Conservation (phyloP, 805 yeast genomes). For the Candida arabinofermentans region DNA sequence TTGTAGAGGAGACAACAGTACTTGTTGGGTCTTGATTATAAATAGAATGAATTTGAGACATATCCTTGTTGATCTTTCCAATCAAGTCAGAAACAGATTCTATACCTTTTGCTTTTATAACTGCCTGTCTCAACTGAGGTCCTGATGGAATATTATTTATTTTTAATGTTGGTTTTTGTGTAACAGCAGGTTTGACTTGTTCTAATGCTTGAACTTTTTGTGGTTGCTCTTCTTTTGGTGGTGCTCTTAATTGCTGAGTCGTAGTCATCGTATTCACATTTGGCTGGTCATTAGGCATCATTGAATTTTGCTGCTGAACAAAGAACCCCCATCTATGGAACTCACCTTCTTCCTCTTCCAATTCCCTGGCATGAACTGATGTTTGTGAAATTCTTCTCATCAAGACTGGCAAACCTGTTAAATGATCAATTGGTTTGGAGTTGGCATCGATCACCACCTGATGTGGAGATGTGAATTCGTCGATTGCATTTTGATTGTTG, state of each 20-base stretch:
- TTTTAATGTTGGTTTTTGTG: conserved; percentile 19
- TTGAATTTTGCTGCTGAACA: conserved; percentile 54
- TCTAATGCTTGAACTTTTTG: neutral
- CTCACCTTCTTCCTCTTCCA: conserved; percentile 91
- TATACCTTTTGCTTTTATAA: conserved; percentile 72
- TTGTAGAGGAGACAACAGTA: conserved; percentile 2
- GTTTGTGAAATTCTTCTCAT: conserved; percentile 63
- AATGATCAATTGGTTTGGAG: conserved; percentile 57
- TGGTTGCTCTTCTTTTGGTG: conserved; percentile 1
- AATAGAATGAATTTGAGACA: conserved; percentile 25
- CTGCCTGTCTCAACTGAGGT: conserved; percentile 51
- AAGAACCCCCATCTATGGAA: conserved; percentile 82
- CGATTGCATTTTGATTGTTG: conserved; percentile 5
- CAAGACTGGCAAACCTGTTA: conserved; percentile 69
- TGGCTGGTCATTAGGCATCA: conserved; percentile 23
- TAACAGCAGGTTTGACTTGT: neutral
- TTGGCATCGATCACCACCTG: conserved; percentile 66
- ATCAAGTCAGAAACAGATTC: conserved; percentile 66
- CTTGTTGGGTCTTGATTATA: conserved; percentile 14
- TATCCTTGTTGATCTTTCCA: conserved; percentile 55
- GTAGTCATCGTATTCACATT: neutral
- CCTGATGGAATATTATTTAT: conserved; percentile 47
- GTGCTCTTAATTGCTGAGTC: neutral
- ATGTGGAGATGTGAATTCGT: conserved; percentile 47
- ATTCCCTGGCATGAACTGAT: conserved; percentile 63